phyloP scores from a whole-genome alignment of 371 early-diverging fungal species.

The Lichtheimia ornata region DNA sequence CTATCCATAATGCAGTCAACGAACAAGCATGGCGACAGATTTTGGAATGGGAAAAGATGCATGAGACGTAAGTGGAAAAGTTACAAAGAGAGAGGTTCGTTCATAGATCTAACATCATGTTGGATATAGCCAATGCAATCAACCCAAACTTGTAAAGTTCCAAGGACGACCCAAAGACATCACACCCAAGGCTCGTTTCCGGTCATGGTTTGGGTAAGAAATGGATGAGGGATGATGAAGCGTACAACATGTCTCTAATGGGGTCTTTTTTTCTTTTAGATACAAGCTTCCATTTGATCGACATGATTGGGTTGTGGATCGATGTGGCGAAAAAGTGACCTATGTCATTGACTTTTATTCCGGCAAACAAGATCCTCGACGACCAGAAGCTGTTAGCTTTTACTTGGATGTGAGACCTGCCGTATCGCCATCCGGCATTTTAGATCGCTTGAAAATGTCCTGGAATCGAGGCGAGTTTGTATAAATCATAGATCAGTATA shows the following conservation, averaged over 20 bases:
- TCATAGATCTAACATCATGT: not conserved
- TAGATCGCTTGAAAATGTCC: constrained; percentile 57
- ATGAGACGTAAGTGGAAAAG: constrained; percentile 49
- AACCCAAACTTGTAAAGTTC: constrained; percentile 80
- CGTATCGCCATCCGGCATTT: constrained; percentile 52
- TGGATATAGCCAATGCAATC: constrained; percentile 58
- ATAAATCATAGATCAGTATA: constrained; percentile 11
- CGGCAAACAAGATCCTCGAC: constrained; percentile 63
- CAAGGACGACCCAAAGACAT: constrained; percentile 85
- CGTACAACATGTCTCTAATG: not conserved
- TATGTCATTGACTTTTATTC: constrained; percentile 97
- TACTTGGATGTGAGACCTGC: constrained; percentile 92
- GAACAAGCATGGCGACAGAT: constrained; percentile 93
- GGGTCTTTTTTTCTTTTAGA: constrained; percentile 14
- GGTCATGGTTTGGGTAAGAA: constrained; percentile 71
- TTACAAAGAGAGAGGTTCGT: too few relatives aligned
- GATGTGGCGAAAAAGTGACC: constrained; percentile 88
- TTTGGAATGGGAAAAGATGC: constrained; percentile 84
- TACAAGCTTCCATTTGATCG: constrained; percentile 89
- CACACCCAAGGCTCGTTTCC: constrained; percentile 81
- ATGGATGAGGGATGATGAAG: not conserved
- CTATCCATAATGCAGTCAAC: constrained; percentile 81
- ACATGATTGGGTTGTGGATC: constrained; percentile 96
- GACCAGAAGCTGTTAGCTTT: constrained; percentile 68
- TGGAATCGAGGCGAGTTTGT: constrained; percentile 39